Conservation (phyloP, 2,329 filamentous ascomycete species). For the Ilyonectria sp. region DNA sequence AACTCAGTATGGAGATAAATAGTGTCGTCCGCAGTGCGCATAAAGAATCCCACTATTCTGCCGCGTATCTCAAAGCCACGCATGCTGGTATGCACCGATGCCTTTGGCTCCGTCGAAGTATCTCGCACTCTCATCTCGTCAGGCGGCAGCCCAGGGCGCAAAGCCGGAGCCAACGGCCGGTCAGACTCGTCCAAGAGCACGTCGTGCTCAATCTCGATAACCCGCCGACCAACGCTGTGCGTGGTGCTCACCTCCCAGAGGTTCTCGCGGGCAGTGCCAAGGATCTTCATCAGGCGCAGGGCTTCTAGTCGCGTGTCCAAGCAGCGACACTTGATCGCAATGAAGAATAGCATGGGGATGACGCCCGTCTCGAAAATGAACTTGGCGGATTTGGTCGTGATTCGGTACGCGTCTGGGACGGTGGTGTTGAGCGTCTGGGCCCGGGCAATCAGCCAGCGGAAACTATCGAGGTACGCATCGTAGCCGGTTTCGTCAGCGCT, state of each 20-base stretch:
- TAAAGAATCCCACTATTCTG: neutral
- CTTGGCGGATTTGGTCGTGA: neutral
- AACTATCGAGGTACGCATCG: constrained; percentile 21
- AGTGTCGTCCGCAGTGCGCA: neutral
- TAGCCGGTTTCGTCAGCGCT: constrained; percentile 17
- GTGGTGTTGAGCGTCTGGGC: neutral
- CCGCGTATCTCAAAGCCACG: constrained; percentile 4
- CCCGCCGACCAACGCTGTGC: neutral
- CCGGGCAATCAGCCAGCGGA: neutral
- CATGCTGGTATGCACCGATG: neutral
- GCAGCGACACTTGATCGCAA: constrained; percentile 6
- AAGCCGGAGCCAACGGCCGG: neutral
- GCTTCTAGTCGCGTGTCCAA: constrained; percentile 4
- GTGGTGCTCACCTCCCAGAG: constrained; percentile 9
- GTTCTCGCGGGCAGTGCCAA: constrained; percentile 6
- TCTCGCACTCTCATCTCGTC: constrained; percentile 11
- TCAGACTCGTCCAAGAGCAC: neutral
- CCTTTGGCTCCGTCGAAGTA: constrained; percentile 2
- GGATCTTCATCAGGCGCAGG: neutral
- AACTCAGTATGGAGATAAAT: constrained; percentile 13
- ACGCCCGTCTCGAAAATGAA: constrained; percentile 21
- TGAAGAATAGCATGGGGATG: constrained; percentile 8
- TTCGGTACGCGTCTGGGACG: neutral
- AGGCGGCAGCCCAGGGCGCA: neutral
- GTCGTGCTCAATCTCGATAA: constrained; percentile 10